Evolutionary conservation across 192 early-diverging fungal species (phyloP).

Genomic region (Kappamyces sp.): DNA sequence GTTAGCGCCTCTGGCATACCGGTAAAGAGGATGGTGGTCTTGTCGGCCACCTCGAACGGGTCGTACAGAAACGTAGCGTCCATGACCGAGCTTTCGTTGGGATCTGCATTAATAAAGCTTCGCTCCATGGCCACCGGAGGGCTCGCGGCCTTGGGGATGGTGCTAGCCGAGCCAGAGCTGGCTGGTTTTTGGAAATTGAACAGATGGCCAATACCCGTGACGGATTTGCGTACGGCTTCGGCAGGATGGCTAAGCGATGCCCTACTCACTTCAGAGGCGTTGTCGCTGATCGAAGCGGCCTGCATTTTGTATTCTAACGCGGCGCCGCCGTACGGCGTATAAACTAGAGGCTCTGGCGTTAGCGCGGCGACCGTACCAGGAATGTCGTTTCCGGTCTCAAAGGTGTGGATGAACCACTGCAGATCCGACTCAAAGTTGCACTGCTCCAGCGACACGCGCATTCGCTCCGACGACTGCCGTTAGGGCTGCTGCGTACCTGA

Average conservation of each 20-base stretch:
- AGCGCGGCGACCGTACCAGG: constrained; percentile 25
- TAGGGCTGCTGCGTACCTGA: constrained; percentile 27
- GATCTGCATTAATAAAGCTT: background rate
- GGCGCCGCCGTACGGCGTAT: background rate
- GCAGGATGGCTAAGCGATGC: too few relatives aligned
- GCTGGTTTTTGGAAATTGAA: too few relatives aligned
- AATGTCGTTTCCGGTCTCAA: constrained; percentile 33
- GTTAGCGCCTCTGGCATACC: constrained; percentile 17
- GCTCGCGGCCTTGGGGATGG: too few relatives aligned
- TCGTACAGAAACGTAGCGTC: constrained; percentile 38
- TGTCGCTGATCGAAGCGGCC: background rate
- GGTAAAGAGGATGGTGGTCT: constrained; percentile 28
- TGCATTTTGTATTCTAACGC: background rate
- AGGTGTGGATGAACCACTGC: constrained; percentile 30
- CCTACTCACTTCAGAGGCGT: too few relatives aligned
- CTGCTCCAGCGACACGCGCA: constrained; percentile 43
- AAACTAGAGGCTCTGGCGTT: background rate
- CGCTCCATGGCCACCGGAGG: too few relatives aligned
- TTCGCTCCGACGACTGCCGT: constrained; percentile 42
- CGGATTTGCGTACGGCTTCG: too few relatives aligned
- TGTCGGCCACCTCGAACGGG: constrained; percentile 39
- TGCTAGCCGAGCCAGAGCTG: too few relatives aligned
- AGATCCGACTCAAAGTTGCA: constrained; percentile 43
- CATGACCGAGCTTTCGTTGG: constrained; percentile 19
- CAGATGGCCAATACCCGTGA: too few relatives aligned